These are phyloP conservation scores for Globisporangium acanthophoron DNA, from an alignment of 352 stramenopile genomes.

Conservation along the genomic window DNA sequence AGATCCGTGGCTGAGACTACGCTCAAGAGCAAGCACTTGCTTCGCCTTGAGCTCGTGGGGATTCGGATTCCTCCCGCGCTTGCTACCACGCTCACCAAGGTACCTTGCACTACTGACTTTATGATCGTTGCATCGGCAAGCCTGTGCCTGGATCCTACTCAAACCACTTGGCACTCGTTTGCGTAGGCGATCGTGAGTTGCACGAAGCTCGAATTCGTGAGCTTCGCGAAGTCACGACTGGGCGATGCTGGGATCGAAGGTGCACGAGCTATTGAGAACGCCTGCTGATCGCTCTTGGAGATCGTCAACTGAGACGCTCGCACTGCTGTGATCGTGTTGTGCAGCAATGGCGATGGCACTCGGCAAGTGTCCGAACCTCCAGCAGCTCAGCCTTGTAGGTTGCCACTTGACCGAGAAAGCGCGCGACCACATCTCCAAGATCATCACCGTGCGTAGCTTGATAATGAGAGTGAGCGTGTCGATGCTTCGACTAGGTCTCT, in stretches of 20 bases:
- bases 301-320: neutral
- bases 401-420: constrained; percentile 47
- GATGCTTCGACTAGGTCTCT: neutral
- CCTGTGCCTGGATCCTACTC: neutral
- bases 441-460: constrained; percentile 30
- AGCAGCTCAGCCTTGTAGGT: constrained; percentile 34
- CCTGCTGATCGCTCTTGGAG: neutral
- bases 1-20: constrained; percentile 21
- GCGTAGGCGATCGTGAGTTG: constrained; percentile 24
- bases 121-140: neutral
- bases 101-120: neutral
- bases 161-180: neutral
- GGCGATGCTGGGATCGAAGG: constrained; percentile 15
- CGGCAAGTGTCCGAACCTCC: constrained; percentile 30
- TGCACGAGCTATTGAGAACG: neutral
- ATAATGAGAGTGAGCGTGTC: neutral
- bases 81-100: constrained; percentile 26
- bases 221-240: constrained; percentile 10
- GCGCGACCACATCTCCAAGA: constrained; percentile 48
- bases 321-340: neutral
- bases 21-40: constrained; percentile 23
- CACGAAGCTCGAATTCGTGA: constrained; percentile 14
- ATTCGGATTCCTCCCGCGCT: constrained; percentile 19
- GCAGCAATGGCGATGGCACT: constrained; percentile 33
- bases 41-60: constrained; percentile 32